Evolutionary conservation across 2,329 filamentous ascomycete genomes (phyloP).

Genomic region (Penicillium sp.): DNA sequence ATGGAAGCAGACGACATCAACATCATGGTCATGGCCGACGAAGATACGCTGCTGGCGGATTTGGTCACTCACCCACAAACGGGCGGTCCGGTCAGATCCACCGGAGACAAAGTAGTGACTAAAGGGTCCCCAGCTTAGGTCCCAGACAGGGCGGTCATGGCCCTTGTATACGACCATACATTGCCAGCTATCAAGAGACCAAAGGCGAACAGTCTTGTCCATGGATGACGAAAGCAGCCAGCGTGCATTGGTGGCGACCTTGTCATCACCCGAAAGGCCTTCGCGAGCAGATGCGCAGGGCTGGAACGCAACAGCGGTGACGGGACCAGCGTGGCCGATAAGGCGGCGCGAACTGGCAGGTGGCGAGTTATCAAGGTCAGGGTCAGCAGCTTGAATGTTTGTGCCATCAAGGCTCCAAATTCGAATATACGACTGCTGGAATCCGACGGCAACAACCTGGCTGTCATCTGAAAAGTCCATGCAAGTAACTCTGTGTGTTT

Average conservation of each 20-base stretch:
- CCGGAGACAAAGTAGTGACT: slow-evolving; percentile 92
- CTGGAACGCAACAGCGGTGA: slow-evolving; percentile 88
- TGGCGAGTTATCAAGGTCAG: slow-evolving; percentile 59
- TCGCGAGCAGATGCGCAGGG: slow-evolving; percentile 59
- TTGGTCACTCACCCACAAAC: slow-evolving; percentile 90
- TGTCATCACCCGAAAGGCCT: slow-evolving; percentile 38
- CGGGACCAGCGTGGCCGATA: slow-evolving; percentile 84
- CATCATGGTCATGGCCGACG: slow-evolving; percentile 87
- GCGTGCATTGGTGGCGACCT: slow-evolving; percentile 62
- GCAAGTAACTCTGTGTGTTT: slow-evolving; percentile 68
- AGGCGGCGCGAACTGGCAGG: slow-evolving; percentile 71
- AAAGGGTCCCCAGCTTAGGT: slow-evolving; percentile 84
- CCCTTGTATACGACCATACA: slow-evolving; percentile 92
- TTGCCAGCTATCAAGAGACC: slow-evolving; percentile 90
- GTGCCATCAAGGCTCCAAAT: slow-evolving; percentile 90
- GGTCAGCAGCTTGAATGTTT: slow-evolving; percentile 67
- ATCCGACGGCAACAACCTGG: slow-evolving; percentile 81
- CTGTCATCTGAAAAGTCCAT: slow-evolving; percentile 94
- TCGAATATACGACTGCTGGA: slow-evolving; percentile 90
- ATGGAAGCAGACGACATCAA: slow-evolving; percentile 92
- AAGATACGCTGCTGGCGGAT: slow-evolving; percentile 85
- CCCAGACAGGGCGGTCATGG: slow-evolving; percentile 85
- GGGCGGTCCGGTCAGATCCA: slow-evolving; percentile 84
- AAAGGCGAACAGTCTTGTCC: slow-evolving; percentile 84
- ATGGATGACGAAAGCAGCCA: slow-evolving; percentile 84